Percentiles rank a stretch among this genome's conserved stretches.
Evolutionary conservation across 164 flowering plant species (phyloP).

Genomic region (Aristolochia fimbriata): DNA sequence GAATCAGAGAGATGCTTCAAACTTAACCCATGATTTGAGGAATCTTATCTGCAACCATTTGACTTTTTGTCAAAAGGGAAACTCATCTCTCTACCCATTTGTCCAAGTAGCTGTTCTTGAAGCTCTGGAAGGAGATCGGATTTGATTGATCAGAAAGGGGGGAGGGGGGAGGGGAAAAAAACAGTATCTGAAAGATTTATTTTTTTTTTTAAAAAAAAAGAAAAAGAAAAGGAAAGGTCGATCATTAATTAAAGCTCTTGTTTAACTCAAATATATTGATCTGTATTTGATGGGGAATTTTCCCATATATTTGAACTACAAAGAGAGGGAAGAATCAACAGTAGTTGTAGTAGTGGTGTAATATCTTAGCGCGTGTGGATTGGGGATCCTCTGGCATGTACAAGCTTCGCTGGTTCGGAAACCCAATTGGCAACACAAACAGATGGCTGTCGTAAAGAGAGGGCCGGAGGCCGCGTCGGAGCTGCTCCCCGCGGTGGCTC

Average conservation of each 20-base stretch:
- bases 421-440: conserved; percentile 25
- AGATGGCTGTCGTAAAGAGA: conserved; percentile 7
- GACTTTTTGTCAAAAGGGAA: too few species aligned
- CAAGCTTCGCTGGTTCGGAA: conserved; percentile 16
- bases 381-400: conserved; percentile 12
- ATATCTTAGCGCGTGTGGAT: conserved; percentile 11
- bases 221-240: too few species aligned
- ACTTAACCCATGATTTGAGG: too few species aligned
- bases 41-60: too few species aligned
- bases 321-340: conserved; percentile 3
- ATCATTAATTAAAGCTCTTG: neutral
- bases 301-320: neutral
- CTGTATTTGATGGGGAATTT: neutral
- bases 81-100: too few species aligned
- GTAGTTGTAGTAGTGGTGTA: conserved; percentile 8
- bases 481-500: neutral
- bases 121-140: too few species aligned
- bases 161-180: too few species aligned
- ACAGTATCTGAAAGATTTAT: too few species aligned
- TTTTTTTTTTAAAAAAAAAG: too few species aligned
- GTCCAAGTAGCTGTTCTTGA: too few species aligned
- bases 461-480: conserved; percentile 2
- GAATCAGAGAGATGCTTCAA: too few species aligned
- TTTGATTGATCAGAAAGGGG: too few species aligned
- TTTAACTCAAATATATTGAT: neutral